A percentile compares a stretch with the other conserved stretches of the same genome.
These are phyloP conservation scores for Debaryomyces sp. DNA, from an alignment of 1,139 yeast genomes.

Conservation along the genomic window DNA sequence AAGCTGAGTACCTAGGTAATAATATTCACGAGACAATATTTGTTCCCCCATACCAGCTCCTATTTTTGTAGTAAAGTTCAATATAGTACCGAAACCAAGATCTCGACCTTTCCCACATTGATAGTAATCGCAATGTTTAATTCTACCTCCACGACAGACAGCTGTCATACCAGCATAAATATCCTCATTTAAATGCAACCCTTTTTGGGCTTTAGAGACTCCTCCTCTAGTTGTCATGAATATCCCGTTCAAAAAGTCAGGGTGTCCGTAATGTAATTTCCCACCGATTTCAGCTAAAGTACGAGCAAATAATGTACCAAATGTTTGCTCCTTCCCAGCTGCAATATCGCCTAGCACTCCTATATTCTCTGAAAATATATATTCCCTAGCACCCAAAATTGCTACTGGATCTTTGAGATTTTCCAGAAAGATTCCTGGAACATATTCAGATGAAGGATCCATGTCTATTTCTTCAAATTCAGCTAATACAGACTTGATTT, in stretches of 20 bases:
- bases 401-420: slow-evolving; percentile 45
- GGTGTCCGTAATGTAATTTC: slow-evolving; percentile 59
- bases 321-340: slow-evolving; percentile 61
- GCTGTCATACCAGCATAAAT: slow-evolving; percentile 62
- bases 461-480: slow-evolving; percentile 50
- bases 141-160: slow-evolving; percentile 52
- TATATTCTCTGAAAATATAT: slow-evolving; percentile 55
- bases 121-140: slow-evolving; percentile 58
- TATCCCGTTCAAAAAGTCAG: slow-evolving; percentile 52
- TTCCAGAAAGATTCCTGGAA: slow-evolving; percentile 24
- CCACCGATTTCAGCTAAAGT: slow-evolving; percentile 60
- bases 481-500: slow-evolving; percentile 51
- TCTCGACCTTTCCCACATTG: slow-evolving; percentile 64
- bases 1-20: slow-evolving; percentile 49
- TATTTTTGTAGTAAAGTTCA: slow-evolving; percentile 56
- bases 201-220: slow-evolving; percentile 57
- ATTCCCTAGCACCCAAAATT: slow-evolving; percentile 57
- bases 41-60: slow-evolving; percentile 67
- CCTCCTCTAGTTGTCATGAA: slow-evolving; percentile 62
- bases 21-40: slow-evolving; percentile 55
- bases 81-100: slow-evolving; percentile 55
- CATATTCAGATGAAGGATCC: slow-evolving; percentile 35
- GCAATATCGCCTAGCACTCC: slow-evolving; percentile 60
- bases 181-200: slow-evolving; percentile 57
- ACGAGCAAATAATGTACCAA: slow-evolving; percentile 58